Evolutionary conservation across 1,139 yeast genomes (phyloP), one percentile per base, ranked within the genome.

Genomic region (Debaryomyces psychrophilus): DNA sequence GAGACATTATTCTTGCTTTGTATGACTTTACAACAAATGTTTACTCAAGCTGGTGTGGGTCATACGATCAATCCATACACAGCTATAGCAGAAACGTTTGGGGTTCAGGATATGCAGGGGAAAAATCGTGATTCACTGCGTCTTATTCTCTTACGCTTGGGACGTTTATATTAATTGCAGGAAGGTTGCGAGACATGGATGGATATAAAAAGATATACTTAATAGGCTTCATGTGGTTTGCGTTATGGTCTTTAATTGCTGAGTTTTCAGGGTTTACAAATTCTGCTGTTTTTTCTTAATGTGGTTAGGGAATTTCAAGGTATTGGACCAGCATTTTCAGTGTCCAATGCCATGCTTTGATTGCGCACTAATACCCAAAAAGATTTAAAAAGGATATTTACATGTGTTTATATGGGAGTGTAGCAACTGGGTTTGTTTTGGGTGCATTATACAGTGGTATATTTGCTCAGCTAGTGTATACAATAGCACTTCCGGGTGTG

Each of bases 141-240:
- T 70, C 83, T 0, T 82, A 70, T 54, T 75, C 85, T 1, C 64
- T 83, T 41, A 78, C 87, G 0, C 81, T 78, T 11, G 88, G 88
- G 8, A 79, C 88, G 0, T 80, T 83, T 49, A 83, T 83, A 46
- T 62, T 84, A 28, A 65, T 79, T 3, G 76, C 84, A 1, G 90
- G 90, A 8, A 72, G 84, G 41, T 56, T 83, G 18, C 89, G 89
- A n/a, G 89, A 84, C 57, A 61, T 81, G 52, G 73, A 69, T 54
- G 90, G 89, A 3, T 81, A 82, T 55, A 81, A 81, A 53, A 58
- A 48, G 31, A 54, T 81, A 47, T 77, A 72, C 54, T 45, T 81
- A 1, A 45, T 69, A 5, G 86, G 87, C 0, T 81, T 70, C 50
- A 40, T 61, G 2, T 73, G 82, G 77, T 65, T 71, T 31, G 67